phyloP scores from a whole-genome alignment of 148 eudicot genomes.

The Chenopodium album region DNA sequence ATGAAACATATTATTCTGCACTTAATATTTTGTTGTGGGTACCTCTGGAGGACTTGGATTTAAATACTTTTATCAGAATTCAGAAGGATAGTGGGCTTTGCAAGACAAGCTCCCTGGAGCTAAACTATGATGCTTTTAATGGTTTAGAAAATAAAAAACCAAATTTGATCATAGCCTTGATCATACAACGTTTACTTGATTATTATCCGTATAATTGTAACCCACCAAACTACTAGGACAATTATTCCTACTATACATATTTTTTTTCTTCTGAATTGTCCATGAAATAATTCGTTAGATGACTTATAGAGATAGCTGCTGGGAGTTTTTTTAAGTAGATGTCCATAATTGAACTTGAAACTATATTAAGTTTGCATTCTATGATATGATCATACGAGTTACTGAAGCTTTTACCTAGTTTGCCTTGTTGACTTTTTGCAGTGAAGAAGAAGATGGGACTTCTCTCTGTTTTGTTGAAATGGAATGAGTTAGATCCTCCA shows the following conservation, averaged over 20 bases:
- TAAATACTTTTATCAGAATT: neutral
- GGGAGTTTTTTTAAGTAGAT: neutral
- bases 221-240: too few relatives aligned
- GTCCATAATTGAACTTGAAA: neutral
- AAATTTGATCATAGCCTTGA: neutral
- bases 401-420: neutral
- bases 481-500: slow-evolving; percentile 53
- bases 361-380: neutral
- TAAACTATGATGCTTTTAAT: neutral
- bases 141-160: neutral
- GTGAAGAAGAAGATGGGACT: slow-evolving; percentile 52
- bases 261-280: too few relatives aligned
- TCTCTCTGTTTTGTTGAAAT: slow-evolving; percentile 42
- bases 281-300: too few relatives aligned
- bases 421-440: slow-evolving; percentile 18
- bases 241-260: too few relatives aligned
- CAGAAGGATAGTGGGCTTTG: neutral
- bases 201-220: too few relatives aligned
- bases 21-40: neutral
- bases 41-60: neutral
- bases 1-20: neutral
- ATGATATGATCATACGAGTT: neutral
- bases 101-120: neutral
- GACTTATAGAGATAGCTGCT: neutral
- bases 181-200: neutral